Evolutionary conservation across 371 early-diverging fungal genomes (phyloP).

Genomic region (Mortierella sp.): DNA sequence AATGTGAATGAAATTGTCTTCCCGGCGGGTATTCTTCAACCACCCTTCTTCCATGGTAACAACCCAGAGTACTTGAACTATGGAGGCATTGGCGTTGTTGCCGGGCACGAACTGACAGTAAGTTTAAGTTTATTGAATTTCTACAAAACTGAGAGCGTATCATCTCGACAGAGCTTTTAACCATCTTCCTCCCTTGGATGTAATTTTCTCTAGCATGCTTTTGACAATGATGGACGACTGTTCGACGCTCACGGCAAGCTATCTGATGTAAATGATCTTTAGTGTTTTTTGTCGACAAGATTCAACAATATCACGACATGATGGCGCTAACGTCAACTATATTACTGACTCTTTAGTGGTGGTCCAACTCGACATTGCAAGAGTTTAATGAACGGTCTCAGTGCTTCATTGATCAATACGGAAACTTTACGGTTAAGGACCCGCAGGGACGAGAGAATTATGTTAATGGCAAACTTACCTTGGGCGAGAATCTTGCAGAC

Average conservation of each 20-base stretch:
- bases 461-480: constrained; percentile 71
- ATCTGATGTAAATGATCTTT: constrained; percentile 35
- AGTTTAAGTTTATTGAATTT: background rate
- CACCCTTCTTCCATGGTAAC: constrained; percentile 63
- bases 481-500: constrained; percentile 79
- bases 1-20: constrained; percentile 73
- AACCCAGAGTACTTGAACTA: constrained; percentile 69
- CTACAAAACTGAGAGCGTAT: too few relatives aligned
- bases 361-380: constrained; percentile 65
- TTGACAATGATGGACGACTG: constrained; percentile 69
- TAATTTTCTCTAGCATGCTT: constrained; percentile 42
- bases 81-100: constrained; percentile 72
- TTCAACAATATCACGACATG: background rate
- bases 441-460: constrained; percentile 60
- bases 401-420: constrained; percentile 77
- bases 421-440: constrained; percentile 64
- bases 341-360: constrained; percentile 64
- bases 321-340: background rate
- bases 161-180: too few relatives aligned
- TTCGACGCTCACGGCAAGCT: constrained; percentile 64
- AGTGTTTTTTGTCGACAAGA: background rate
- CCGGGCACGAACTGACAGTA: constrained; percentile 76
- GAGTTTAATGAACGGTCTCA: constrained; percentile 66
- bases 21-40: constrained; percentile 74
- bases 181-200: too few relatives aligned